These are phyloP conservation scores for Colletotrichum sp. DNA, from an alignment of 2,329 filamentous ascomycete genomes.

Conservation along the genomic window DNA sequence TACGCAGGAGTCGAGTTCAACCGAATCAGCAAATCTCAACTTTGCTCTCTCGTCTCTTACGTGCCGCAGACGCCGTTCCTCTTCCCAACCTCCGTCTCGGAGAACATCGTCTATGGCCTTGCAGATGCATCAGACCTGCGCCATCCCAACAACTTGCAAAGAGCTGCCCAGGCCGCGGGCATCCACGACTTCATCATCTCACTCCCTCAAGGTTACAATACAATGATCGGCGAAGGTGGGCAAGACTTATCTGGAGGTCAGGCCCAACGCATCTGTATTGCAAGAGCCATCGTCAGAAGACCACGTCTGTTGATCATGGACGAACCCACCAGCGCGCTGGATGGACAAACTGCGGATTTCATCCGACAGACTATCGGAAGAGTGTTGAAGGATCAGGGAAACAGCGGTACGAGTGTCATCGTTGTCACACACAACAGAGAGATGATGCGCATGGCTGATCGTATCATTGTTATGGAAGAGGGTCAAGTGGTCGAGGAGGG, in stretches of 20 bases:
- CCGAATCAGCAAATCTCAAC: conserved; percentile 61
- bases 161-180: conserved; percentile 62
- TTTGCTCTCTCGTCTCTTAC: conserved; percentile 68
- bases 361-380: conserved; percentile 67
- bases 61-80: conserved; percentile 76
- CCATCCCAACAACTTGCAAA: conserved; percentile 46
- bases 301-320: conserved; percentile 82
- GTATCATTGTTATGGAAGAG: conserved; percentile 75
- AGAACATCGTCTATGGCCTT: conserved; percentile 86
- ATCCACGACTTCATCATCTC: conserved; percentile 79
- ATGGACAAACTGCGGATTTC: conserved; percentile 67
- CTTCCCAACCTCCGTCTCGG: conserved; percentile 77
- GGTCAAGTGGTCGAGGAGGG: conserved; percentile 72
- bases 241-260: conserved; percentile 80
- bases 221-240: conserved; percentile 78
- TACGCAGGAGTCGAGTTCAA: conserved; percentile 64
- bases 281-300: conserved; percentile 74
- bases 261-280: conserved; percentile 80
- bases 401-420: conserved; percentile 67
- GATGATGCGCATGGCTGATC: conserved; percentile 85
- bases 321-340: conserved; percentile 84
- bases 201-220: conserved; percentile 65
- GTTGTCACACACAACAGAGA: conserved; percentile 82
- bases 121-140: conserved; percentile 56
- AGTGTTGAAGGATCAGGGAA: conserved; percentile 45